Conservation (phyloP, 139 green algal species). For the Coelastrella sp. region DNA sequence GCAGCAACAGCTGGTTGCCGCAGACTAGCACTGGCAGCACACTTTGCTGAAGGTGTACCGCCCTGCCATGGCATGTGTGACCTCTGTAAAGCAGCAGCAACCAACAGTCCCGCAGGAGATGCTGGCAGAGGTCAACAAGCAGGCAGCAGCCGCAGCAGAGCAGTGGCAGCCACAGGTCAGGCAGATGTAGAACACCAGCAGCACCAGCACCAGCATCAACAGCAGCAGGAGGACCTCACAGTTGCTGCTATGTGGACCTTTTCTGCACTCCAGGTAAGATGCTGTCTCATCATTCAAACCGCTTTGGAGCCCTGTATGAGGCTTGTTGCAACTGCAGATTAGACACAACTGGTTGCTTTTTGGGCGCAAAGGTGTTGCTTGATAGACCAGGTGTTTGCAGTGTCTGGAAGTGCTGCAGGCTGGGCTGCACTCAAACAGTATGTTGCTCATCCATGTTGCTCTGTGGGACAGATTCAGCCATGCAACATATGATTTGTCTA, state of each 20-base stretch:
- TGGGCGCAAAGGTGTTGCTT: too few relatives aligned
- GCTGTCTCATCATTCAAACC: not conserved
- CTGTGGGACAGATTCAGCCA: too few relatives aligned
- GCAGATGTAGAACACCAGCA: too few relatives aligned
- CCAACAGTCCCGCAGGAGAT: not conserved
- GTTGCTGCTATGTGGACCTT: conserved; percentile 30
- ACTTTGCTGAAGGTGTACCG: conserved; percentile 75
- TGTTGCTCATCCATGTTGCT: too few relatives aligned
- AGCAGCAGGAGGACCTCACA: conserved; percentile 52
- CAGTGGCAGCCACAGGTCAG: too few relatives aligned
- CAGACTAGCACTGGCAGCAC: conserved; percentile 60
- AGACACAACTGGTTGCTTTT: too few relatives aligned
- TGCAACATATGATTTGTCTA: too few relatives aligned
- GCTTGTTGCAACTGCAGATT: too few relatives aligned
- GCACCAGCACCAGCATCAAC: conserved; percentile 20
- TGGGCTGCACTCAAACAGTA: too few relatives aligned
- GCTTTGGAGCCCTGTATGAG: not conserved
- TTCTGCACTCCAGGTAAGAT: conserved; percentile 25
- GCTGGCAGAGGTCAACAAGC: conserved; percentile 35
- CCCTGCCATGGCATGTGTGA: conserved; percentile 52
- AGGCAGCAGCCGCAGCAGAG: too few relatives aligned
- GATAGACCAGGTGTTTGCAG: too few relatives aligned
- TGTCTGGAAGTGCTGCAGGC: too few relatives aligned
- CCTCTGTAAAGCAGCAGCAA: conserved; percentile 19
- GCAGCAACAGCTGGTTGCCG: conserved; percentile 60